Evolutionary conservation across 176 grass and related monocot genomes (phyloP), one percentile per base, ranked within the genome.

Genomic region (Ananas comosus): DNA sequence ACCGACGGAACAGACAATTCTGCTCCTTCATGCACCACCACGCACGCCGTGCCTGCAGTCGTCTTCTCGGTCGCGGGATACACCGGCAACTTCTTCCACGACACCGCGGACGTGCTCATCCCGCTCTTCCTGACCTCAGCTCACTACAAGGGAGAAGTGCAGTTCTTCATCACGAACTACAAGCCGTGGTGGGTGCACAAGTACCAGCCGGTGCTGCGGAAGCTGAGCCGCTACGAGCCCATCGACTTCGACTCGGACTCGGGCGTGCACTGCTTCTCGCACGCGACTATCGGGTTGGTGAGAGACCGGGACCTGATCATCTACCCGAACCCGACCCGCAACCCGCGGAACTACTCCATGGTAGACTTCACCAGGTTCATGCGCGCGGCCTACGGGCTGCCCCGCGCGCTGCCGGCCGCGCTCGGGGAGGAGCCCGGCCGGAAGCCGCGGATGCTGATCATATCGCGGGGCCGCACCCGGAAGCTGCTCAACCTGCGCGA

Each of bases 61-160:
- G 72, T 90, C 64, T 90, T 90, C 79, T 90, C 87, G 0, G 66
- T 90, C 16, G 83, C 79, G 9, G 87, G 82, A 24, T 90, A 90
- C 18, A 90, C 79, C 1, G 79, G 82, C 11, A 90, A 90, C 79
- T 90, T 90, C 69, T 90, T 90, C 80, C 87, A 90, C 11, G 87
- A 90, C 72, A 74, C 80, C 76, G 69, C 87, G 11, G 87, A 90
- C 52, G 87, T 90, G 42, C 33, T 90, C 23, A 77, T 90, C 21
- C 87, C 87, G 0, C 80, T 90, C 4, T 90, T 82, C 27, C 68
- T 86, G 16, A 86, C 87, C n/a, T 83, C 87, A 33, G 73, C 75
- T 66, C 75, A 61, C 16, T 80, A 83, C 48, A 82, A 90, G 51
- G 67, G 87, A 8, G 51, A 79, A 13, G 87, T 90, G 22, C 77